phyloP scores from a whole-genome alignment of 192 early-diverging fungal genomes.

The Coemansia sp. region DNA sequence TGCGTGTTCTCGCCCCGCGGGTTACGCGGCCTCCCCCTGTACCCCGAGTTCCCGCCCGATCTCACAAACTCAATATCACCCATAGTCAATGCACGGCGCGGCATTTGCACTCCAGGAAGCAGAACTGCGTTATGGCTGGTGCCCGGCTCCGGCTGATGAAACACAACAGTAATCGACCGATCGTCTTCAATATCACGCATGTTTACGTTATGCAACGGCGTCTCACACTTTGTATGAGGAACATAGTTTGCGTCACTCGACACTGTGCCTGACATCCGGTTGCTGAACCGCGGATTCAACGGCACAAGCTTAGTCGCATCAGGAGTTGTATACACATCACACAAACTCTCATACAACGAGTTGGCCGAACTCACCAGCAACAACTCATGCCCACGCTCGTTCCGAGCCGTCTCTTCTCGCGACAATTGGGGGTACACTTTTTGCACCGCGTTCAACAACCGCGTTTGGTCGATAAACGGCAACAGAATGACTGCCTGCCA shows the following conservation, averaged over 20 bases:
- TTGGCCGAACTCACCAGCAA: conserved; percentile 63
- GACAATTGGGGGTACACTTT: conserved; percentile 64
- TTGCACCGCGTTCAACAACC: conserved; percentile 73
- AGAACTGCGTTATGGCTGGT: conserved; percentile 24
- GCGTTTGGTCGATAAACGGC: conserved; percentile 90
- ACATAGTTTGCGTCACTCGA: conserved; percentile 61
- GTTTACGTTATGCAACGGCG: conserved; percentile 55
- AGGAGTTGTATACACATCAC: conserved; percentile 34
- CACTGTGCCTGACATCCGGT: conserved; percentile 60
- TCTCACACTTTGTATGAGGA: conserved; percentile 59
- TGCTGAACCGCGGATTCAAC: conserved; percentile 59
- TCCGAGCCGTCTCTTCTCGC: conserved; percentile 73
- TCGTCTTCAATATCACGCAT: conserved; percentile 63
- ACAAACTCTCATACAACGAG: conserved; percentile 61
- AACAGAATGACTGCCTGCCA: conserved; percentile 95
- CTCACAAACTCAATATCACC: conserved; percentile 49
- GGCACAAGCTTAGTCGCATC: conserved; percentile 28
- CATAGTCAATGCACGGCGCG: conserved; percentile 19
- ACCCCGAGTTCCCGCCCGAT: conserved; percentile 30
- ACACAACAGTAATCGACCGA: conserved; percentile 59
- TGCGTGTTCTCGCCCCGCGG: conserved; percentile 34
- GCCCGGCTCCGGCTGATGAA: conserved; percentile 43
- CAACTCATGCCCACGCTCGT: conserved; percentile 63
- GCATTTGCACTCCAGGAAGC: conserved; percentile 47
- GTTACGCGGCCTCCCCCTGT: conserved; percentile 28